Evolutionary conservation across 257 asterid species (phyloP).

Genomic region (Echium plantagineum): DNA sequence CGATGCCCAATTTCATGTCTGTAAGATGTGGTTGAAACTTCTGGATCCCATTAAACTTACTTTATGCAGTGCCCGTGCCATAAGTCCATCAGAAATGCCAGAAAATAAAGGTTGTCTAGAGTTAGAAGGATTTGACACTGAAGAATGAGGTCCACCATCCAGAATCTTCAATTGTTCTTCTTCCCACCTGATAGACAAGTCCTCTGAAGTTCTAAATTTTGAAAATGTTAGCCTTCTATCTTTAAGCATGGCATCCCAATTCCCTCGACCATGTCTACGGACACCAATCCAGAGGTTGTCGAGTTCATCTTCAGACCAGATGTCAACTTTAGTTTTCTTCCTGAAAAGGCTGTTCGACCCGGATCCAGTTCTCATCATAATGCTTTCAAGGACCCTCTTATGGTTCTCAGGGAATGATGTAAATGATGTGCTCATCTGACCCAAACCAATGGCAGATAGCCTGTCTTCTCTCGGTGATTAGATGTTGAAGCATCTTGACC

Average conservation of each 20-base stretch:
- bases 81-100: conserved; percentile 69
- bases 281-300: conserved; percentile 95
- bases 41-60: conserved; percentile 38
- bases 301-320: conserved; percentile 95
- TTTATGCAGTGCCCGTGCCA: conserved; percentile 57
- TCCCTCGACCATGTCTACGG: conserved; percentile 87
- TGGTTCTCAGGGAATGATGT: conserved; percentile 77
- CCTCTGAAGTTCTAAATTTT: conserved; percentile 59
- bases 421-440: conserved; percentile 46
- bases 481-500: conserved; percentile 38
- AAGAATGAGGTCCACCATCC: conserved; percentile 48
- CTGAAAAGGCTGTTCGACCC: conserved; percentile 43
- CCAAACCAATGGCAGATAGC: conserved; percentile 41
- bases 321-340: conserved; percentile 43
- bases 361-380: conserved; percentile 62
- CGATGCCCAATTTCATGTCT: conserved; percentile 79
- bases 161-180: conserved; percentile 76
- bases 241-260: conserved; percentile 78
- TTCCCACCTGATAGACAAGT: conserved; percentile 74
- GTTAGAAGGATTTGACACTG: conserved; percentile 26
- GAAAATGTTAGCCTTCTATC: conserved; percentile 81
- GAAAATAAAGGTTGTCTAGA: conserved; percentile 44
- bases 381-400: conserved; percentile 68
- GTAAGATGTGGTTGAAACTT: conserved; percentile 56
- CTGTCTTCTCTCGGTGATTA: conserved; percentile 48